Evolutionary conservation across 768 basidiomycete species (phyloP).

Genomic region (Naganishia vaughanmartiniae): DNA sequence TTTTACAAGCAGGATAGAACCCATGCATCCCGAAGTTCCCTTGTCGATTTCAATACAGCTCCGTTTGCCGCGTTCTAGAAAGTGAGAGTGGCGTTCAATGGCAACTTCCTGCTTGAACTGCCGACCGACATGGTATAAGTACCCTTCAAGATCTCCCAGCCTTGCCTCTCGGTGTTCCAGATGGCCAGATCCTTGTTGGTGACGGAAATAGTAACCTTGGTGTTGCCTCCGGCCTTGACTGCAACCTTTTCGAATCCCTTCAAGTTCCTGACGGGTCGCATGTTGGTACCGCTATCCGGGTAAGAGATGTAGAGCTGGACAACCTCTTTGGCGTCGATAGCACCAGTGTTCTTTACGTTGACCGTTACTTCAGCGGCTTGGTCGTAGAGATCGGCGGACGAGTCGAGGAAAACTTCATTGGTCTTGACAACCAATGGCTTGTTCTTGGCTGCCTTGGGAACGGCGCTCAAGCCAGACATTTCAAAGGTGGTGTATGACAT

Average conservation of each 20-base stretch:
- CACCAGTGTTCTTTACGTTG: conserved; percentile 61
- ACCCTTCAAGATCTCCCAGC: conserved; percentile 18
- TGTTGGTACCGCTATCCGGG: conserved; percentile 55
- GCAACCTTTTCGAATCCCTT: conserved; percentile 57
- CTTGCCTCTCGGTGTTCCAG: conserved; percentile 18
- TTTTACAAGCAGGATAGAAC: neutral
- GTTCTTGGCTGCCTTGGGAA: conserved; percentile 14
- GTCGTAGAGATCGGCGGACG: conserved; percentile 37
- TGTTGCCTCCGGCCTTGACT: conserved; percentile 47
- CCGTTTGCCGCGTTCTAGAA: neutral
- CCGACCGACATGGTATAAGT: conserved; percentile 13
- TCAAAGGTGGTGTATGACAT: conserved; percentile 72
- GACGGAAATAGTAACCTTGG: conserved; percentile 41
- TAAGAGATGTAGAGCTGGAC: conserved; percentile 66
- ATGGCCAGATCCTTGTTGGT: conserved; percentile 24
- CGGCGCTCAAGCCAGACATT: conserved; percentile 57
- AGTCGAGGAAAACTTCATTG: conserved; percentile 17
- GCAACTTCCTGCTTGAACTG: conserved; percentile 15
- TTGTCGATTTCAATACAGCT: too few species aligned
- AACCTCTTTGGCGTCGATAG: conserved; percentile 61
- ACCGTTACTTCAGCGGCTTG: conserved; percentile 38
- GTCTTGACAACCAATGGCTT: conserved; percentile 24
- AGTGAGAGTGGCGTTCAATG: conserved; percentile 12
- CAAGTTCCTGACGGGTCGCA: conserved; percentile 62
- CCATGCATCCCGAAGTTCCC: too few species aligned